A percentile compares a stretch with the other conserved stretches of the same genome.
phyloP scores from a whole-genome alignment of 2,329 filamentous ascomycete genomes.

The Fusarium hostae region DNA sequence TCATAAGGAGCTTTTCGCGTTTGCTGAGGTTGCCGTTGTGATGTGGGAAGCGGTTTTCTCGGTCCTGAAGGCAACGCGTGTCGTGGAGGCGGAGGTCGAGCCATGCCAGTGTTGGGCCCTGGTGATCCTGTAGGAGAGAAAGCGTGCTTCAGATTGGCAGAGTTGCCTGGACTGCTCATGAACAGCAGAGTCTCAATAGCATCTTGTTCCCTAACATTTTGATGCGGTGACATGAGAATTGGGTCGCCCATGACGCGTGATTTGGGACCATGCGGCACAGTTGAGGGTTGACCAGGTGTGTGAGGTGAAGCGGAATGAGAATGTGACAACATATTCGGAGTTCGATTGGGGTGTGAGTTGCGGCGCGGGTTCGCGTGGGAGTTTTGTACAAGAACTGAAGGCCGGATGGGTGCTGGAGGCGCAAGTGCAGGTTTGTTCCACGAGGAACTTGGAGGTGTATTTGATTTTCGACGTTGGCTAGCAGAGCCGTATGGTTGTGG shows the following conservation, averaged over 20 bases:
- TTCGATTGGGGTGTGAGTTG: slow-evolving; percentile 61
- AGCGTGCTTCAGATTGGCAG: slow-evolving; percentile 67
- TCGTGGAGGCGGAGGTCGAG: slow-evolving; percentile 37
- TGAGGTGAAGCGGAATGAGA: slow-evolving; percentile 61
- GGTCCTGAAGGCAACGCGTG: slow-evolving; percentile 60
- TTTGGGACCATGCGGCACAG: slow-evolving; percentile 44
- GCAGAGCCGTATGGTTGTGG: slow-evolving; percentile 43
- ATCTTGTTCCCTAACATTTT: slow-evolving; percentile 78
- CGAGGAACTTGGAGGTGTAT: slow-evolving; percentile 52
- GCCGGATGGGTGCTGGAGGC: slow-evolving; percentile 66
- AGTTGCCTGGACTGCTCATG: slow-evolving; percentile 83
- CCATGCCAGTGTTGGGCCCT: slow-evolving; percentile 37
- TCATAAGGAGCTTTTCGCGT: slow-evolving; percentile 62
- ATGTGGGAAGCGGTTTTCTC: slow-evolving; percentile 63
- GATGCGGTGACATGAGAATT: slow-evolving; percentile 72
- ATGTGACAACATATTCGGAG: slow-evolving; percentile 62
- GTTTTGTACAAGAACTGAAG: slow-evolving; percentile 52
- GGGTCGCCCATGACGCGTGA: slow-evolving; percentile 57
- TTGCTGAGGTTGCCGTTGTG: slow-evolving; percentile 55
- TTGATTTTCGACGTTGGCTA: slow-evolving; percentile 44
- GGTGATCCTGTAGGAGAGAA: slow-evolving; percentile 59
- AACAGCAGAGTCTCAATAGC: slow-evolving; percentile 83
- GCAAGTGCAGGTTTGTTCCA: slow-evolving; percentile 57
- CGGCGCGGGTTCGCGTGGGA: slow-evolving; percentile 57
- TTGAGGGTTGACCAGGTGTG: slow-evolving; percentile 54